phyloP scores from a whole-genome alignment of 2,329 filamentous ascomycete species.

The Penicillium corylophilum region DNA sequence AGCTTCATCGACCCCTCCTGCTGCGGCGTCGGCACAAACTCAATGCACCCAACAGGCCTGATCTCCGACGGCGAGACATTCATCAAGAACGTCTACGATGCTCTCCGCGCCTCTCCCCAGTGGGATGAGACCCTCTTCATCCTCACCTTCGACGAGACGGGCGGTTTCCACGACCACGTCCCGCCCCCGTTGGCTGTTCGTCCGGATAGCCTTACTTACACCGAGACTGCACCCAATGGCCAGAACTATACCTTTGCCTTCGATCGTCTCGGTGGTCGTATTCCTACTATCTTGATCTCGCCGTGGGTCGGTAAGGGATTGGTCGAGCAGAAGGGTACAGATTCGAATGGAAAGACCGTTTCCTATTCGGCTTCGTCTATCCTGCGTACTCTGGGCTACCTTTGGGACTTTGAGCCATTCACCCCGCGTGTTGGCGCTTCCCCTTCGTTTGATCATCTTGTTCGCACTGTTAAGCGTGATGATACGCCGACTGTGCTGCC shows the following conservation, averaged over 20 bases:
- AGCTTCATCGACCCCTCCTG: conserved; percentile 42
- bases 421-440: conserved; percentile 28
- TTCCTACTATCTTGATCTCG: conserved; percentile 32
- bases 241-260: conserved; percentile 30
- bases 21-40: conserved; percentile 39
- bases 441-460: conserved; percentile 33
- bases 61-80: conserved; percentile 39
- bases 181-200: conserved; percentile 33
- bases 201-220: conserved; percentile 38
- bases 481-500: conserved; percentile 27
- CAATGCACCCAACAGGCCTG: conserved; percentile 37
- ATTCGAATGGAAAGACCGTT: conserved; percentile 19
- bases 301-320: conserved; percentile 30
- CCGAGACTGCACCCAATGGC: conserved; percentile 27
- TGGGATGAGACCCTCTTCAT: conserved; percentile 39
- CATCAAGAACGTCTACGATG: conserved; percentile 39
- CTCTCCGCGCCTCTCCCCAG: conserved; percentile 34
- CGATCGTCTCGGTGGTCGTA: conserved; percentile 30
- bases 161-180: conserved; percentile 42
- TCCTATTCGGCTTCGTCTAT: conserved; percentile 32
- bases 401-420: conserved; percentile 37
- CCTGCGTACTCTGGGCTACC: conserved; percentile 32
- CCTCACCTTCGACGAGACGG: conserved; percentile 40
- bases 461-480: conserved; percentile 15
- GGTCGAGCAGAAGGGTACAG: conserved; percentile 33